Conservation (phyloP, 2,329 filamentous ascomycete genomes). For the Trichophyton equinum region DNA sequence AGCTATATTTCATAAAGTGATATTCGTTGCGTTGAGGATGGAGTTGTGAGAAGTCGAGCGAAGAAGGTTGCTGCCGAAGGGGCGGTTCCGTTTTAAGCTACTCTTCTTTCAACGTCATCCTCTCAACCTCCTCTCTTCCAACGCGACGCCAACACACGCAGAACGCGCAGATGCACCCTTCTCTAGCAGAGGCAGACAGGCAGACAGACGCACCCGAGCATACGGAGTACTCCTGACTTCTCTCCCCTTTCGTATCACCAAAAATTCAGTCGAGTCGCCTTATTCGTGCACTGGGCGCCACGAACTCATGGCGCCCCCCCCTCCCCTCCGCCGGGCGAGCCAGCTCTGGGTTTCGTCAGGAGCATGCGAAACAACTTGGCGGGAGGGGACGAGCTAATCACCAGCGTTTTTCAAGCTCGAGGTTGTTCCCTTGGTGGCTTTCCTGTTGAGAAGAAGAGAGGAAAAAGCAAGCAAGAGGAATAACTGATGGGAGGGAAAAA, state of each 20-base stretch:
- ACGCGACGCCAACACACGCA: background rate
- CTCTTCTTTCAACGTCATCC: background rate
- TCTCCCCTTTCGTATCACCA: background rate
- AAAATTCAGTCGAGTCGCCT: background rate
- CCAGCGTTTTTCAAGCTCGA: background rate
- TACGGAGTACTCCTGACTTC: background rate
- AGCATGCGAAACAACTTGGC: constrained; percentile 2
- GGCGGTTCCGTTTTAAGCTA: background rate
- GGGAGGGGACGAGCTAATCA: background rate
- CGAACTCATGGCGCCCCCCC: background rate
- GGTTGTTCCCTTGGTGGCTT: background rate
- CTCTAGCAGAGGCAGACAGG: no score
- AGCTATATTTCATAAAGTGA: background rate
- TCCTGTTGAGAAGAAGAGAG: background rate
- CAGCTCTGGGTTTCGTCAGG: background rate
- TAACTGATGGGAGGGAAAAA: background rate
- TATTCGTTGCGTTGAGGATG: background rate
- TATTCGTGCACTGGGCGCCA: background rate
- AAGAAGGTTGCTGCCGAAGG: constrained; percentile 1
- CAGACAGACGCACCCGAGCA: no score
- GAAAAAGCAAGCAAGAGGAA: background rate
- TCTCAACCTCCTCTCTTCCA: background rate
- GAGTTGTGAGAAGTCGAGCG: background rate
- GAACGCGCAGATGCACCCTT: no score
- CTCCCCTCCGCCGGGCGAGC: background rate